Evolutionary conservation across 2,329 filamentous ascomycete genomes (phyloP), one percentile per base, ranked within the genome.

Genomic region (Fusarium dlaminii): DNA sequence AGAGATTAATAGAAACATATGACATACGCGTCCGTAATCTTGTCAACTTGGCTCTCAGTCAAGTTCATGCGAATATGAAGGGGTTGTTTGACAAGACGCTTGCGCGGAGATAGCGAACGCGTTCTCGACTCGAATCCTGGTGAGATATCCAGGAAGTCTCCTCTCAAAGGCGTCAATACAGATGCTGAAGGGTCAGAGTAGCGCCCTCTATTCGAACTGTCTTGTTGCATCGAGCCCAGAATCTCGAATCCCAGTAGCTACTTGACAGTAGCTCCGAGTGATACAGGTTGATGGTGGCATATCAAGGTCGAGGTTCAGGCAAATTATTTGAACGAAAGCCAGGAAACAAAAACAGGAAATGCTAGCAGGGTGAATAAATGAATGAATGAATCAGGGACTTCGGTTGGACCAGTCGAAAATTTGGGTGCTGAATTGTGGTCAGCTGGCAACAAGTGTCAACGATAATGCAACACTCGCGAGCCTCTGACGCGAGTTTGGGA

Each of bases 41-140:
- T 85, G 63, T 87, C 84, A 81, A 88, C 84, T 68, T 87, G 85
- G 1, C 81, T 83, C 51, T 87, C 84, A 9, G 86, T 88, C 62
- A 88, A 72, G 68, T 86, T 86, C 73, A 88, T 81, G 30, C 85
- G 84, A 36, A 88, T 82, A 43, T 85, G 83, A 27, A 88, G 79
- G 6, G 83, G 83, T 49, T 84, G 82, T 27, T 83, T 80, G 24
- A 73, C 62, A 27, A 76, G 75, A 5, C 80, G 79, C 59, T 82
- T 81, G 43, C 76, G 79, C 9, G 81, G 82, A 8, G 85, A 83
- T 5, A 79, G 77, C 5, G 83, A 83, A 24, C 79, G 80, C 43
- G 83, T 77, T 57, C 81, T 78, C 18, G 73, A 69, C 37, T 68
- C 66, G 11, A 67, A 62, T 22, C 54, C 60, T 22, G 65, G 51